Evolutionary conservation across 257 asterid species (phyloP).

Genomic region (Salvia rosmarinus): DNA sequence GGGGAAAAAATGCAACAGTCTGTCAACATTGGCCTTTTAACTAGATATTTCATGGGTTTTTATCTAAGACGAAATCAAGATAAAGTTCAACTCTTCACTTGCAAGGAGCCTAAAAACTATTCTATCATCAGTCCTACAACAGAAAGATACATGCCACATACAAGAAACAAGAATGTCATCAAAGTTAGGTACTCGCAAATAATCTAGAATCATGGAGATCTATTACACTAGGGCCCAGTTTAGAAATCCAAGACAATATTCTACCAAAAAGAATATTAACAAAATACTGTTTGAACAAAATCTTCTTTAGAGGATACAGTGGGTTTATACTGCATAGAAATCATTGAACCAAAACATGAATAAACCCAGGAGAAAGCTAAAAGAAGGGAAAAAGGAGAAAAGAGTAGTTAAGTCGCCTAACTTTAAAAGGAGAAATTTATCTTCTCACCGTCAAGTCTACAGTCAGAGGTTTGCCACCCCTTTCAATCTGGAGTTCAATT

Average conservation of each 20-base stretch:
- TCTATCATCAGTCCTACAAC: constrained; percentile 4
- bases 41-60: background rate
- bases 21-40: constrained; percentile 9
- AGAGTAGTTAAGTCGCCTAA: constrained; percentile 1
- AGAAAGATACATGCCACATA: constrained; percentile 9
- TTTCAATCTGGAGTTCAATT: constrained; percentile 89
- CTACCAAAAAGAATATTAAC: too few relatives aligned
- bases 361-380: constrained; percentile 3
- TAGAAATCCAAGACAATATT: background rate
- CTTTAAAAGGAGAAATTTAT: constrained; percentile 8
- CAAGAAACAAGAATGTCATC: constrained; percentile 25
- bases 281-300: constrained; percentile 7
- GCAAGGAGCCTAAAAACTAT: constrained; percentile 23
- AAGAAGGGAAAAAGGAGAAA: background rate
- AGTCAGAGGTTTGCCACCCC: constrained; percentile 90
- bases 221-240: constrained; percentile 24
- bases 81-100: background rate
- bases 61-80: constrained; percentile 12
- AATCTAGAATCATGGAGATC: constrained; percentile 15
- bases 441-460: constrained; percentile 68
- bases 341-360: constrained; percentile 3
- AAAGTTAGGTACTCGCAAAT: constrained; percentile 20
- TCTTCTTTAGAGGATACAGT: constrained; percentile 17
- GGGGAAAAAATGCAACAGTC: constrained; percentile 22
- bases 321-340: background rate